phyloP scores from a whole-genome alignment of 2,329 filamentous ascomycete species.

The Didymella exigua region DNA sequence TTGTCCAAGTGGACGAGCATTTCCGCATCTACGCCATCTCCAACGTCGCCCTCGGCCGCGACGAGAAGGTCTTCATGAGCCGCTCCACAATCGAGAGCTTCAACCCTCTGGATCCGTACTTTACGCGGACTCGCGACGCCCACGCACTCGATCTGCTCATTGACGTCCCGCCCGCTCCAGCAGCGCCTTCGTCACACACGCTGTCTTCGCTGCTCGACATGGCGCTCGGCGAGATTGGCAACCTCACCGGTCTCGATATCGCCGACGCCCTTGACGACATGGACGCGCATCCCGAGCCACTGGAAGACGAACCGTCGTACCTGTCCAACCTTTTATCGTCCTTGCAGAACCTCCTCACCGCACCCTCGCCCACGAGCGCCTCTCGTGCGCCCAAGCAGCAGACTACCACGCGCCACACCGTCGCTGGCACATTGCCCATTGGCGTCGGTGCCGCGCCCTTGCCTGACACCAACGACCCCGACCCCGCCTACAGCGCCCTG shows the following conservation, averaged over 20 bases:
- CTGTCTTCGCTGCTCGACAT: conserved; percentile 33
- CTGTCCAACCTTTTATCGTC: conserved; percentile 44
- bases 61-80: conserved; percentile 84
- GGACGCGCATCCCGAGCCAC: conserved; percentile 31
- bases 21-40: conserved; percentile 83
- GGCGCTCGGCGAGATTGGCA: conserved; percentile 29
- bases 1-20: conserved; percentile 48
- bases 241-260: conserved; percentile 33
- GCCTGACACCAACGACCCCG: conserved; percentile 60
- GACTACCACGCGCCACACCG: conserved; percentile 29
- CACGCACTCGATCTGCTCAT: conserved; percentile 76
- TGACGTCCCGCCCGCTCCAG: conserved; percentile 52
- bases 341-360: conserved; percentile 44
- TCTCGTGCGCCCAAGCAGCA: conserved; percentile 13
- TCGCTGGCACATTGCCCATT: conserved; percentile 60
- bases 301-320: conserved; percentile 38
- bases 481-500: conserved; percentile 38
- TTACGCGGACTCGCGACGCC: conserved; percentile 76
- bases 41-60: conserved; percentile 78
- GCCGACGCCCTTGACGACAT: conserved; percentile 27
- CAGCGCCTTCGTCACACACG: conserved; percentile 18
- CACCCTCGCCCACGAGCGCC: conserved; percentile 24
- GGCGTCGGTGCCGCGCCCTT: conserved; percentile 72
- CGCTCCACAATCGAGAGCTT: conserved; percentile 70
- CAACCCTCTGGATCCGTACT: conserved; percentile 80